phyloP scores from a whole-genome alignment of 805 yeast species.

The Pichia manshurica region DNA sequence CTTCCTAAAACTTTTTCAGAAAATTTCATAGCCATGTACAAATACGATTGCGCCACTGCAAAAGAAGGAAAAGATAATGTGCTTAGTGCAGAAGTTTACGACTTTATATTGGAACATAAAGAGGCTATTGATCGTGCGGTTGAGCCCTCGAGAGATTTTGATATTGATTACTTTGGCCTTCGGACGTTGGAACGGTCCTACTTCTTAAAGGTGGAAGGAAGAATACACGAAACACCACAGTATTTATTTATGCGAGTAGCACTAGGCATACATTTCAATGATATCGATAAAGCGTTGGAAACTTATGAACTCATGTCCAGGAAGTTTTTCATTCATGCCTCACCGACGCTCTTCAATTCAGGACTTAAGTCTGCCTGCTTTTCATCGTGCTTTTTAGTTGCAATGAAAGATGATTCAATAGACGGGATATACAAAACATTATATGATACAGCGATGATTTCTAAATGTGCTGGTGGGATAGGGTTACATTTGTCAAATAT shows the following conservation, averaged over 20 bases:
- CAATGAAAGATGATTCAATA: constrained; percentile 90
- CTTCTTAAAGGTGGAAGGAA: constrained; percentile 56
- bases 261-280: constrained; percentile 76
- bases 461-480: constrained; percentile 94
- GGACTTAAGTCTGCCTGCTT: constrained; percentile 82
- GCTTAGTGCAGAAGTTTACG: constrained; percentile 30
- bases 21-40: constrained; percentile 40
- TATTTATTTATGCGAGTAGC: constrained; percentile 87
- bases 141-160: constrained; percentile 66
- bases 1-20: constrained; percentile 73
- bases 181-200: constrained; percentile 90
- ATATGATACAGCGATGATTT: constrained; percentile 81
- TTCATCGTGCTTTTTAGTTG: constrained; percentile 88
- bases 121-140: constrained; percentile 65
- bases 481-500: constrained; percentile 87
- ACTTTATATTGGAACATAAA: constrained; percentile 51
- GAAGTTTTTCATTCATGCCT: constrained; percentile 87
- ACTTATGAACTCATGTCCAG: constrained; percentile 85
- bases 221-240: constrained; percentile 87
- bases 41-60: constrained; percentile 55
- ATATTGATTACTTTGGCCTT: constrained; percentile 80
- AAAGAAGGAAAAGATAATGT: neutral
- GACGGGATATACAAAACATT: constrained; percentile 92
- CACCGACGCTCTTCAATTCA: constrained; percentile 91
- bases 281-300: constrained; percentile 61